A percentile compares a stretch with the other conserved stretches of the same genome.
Evolutionary conservation across 2,329 filamentous ascomycete genomes (phyloP).

Genomic region (Ophiosphaerella korrae): DNA sequence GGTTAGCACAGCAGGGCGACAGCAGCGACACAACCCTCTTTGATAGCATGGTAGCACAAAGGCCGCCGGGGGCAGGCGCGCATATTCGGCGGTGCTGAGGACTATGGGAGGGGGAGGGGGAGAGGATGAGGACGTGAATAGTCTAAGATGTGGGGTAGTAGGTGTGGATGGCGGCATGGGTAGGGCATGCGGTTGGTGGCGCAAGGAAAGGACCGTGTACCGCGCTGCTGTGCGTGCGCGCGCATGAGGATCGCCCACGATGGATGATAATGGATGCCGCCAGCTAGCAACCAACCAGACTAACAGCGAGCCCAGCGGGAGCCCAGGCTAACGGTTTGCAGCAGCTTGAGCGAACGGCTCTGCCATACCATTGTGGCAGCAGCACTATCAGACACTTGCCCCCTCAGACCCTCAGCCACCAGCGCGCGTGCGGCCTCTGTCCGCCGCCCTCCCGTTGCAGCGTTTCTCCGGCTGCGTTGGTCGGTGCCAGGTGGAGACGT

Average conservation of each 20-base stretch:
- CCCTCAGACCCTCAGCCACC: constrained; percentile 4
- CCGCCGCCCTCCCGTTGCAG: constrained; percentile 15
- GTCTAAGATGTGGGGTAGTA: too few relatives aligned
- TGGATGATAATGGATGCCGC: neutral
- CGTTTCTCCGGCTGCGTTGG: neutral
- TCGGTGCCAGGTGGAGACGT: constrained; percentile 3
- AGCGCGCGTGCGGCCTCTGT: constrained; percentile 20
- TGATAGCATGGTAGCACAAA: constrained; percentile 44
- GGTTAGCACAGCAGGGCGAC: constrained; percentile 22
- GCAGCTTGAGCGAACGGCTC: neutral
- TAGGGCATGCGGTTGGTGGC: too few relatives aligned
- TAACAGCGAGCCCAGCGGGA: neutral
- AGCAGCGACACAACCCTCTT: constrained; percentile 30
- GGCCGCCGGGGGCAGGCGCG: constrained; percentile 19
- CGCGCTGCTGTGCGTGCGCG: neutral
- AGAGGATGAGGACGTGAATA: neutral
- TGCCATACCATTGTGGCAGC: neutral
- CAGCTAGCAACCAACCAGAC: neutral
- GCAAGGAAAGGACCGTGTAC: neutral
- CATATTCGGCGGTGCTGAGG: constrained; percentile 26
- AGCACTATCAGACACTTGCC: neutral
- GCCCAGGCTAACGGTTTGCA: neutral
- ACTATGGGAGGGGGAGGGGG: constrained; percentile 6
- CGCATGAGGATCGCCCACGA: too few relatives aligned
- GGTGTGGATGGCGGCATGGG: too few relatives aligned